Conservation (phyloP, 805 yeast genomes). For the Candida cerambycidarum region DNA sequence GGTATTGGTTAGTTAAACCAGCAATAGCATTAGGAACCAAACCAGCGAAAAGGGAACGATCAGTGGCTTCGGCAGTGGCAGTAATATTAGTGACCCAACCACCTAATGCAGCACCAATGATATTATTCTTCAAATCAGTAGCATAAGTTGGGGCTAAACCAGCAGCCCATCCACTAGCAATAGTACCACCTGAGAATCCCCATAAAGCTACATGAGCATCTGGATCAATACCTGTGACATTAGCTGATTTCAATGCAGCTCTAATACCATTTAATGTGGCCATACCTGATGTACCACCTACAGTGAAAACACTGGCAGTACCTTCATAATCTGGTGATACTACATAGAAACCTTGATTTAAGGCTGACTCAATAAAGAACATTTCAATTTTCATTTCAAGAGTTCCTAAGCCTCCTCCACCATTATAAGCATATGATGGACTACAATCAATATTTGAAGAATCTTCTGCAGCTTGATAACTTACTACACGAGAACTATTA, state of each 20-base stretch:
- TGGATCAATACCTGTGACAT: slow-evolving; percentile 18
- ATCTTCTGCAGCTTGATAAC: slow-evolving; percentile 31
- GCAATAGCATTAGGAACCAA: slow-evolving; percentile 25
- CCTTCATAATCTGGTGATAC: slow-evolving; percentile 38
- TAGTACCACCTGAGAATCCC: slow-evolving; percentile 39
- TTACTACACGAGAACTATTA: slow-evolving; percentile 23
- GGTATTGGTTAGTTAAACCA: slow-evolving; percentile 25
- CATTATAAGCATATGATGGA: slow-evolving; percentile 24
- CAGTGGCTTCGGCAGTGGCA: slow-evolving; percentile 22
- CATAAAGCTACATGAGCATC: slow-evolving; percentile 22
- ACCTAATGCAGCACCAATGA: slow-evolving; percentile 32
- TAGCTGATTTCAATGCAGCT: slow-evolving; percentile 22
- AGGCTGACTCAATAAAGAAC: slow-evolving; percentile 18
- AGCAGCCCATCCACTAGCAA: slow-evolving; percentile 38
- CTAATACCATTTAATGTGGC: slow-evolving; percentile 30
- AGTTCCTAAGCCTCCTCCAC: slow-evolving; percentile 18
- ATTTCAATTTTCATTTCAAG: slow-evolving; percentile 19
- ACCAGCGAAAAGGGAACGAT: slow-evolving; percentile 27
- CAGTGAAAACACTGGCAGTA: slow-evolving; percentile 28
- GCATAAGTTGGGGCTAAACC: slow-evolving; percentile 33
- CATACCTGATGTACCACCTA: slow-evolving; percentile 28
- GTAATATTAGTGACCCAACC: slow-evolving; percentile 34
- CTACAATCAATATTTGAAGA: slow-evolving; percentile 24
- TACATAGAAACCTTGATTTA: slow-evolving; percentile 32
- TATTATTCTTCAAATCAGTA: slow-evolving; percentile 24